Evolutionary conservation across 768 basidiomycete genomes (phyloP).

Genomic region (Pleurotus citrinopileatus): DNA sequence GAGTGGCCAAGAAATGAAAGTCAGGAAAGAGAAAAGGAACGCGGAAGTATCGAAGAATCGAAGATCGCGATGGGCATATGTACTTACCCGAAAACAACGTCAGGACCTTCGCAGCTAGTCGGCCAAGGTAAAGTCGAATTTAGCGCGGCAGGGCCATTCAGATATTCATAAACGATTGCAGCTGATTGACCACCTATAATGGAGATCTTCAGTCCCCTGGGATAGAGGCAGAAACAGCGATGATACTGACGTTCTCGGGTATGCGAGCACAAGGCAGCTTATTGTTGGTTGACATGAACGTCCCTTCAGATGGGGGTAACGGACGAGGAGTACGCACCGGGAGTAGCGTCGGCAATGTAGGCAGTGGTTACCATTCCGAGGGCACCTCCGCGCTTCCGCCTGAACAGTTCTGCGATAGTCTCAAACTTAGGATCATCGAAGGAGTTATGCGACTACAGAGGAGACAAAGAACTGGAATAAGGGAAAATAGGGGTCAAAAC

Average conservation of each 20-base stretch:
- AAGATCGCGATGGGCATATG: no score
- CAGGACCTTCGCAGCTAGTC: slow-evolving; percentile 36
- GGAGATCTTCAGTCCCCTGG: neutral
- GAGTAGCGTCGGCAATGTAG: slow-evolving; percentile 41
- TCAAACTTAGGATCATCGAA: slow-evolving; percentile 44
- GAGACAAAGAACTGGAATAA: neutral
- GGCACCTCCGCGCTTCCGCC: slow-evolving; percentile 34
- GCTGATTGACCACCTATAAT: slow-evolving; percentile 25
- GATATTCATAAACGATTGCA: slow-evolving; percentile 34
- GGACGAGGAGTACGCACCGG: slow-evolving; percentile 22
- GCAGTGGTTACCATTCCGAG: slow-evolving; percentile 47
- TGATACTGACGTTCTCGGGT: slow-evolving; percentile 33
- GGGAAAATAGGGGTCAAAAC: neutral
- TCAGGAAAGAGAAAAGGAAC: neutral
- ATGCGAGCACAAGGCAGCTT: slow-evolving; percentile 40
- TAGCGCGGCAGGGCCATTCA: slow-evolving; percentile 28
- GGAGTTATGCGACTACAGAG: slow-evolving; percentile 31
- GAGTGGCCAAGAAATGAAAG: neutral
- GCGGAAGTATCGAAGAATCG: neutral
- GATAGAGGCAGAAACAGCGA: neutral
- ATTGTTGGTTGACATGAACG: neutral
- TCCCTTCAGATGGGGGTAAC: neutral
- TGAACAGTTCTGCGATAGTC: slow-evolving; percentile 43
- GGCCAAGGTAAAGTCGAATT: slow-evolving; percentile 37
- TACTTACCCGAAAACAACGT: slow-evolving; percentile 41